These are phyloP conservation scores for Arachis stenosperma DNA, from an alignment of 306 rosid genomes.

Conservation along the genomic window DNA sequence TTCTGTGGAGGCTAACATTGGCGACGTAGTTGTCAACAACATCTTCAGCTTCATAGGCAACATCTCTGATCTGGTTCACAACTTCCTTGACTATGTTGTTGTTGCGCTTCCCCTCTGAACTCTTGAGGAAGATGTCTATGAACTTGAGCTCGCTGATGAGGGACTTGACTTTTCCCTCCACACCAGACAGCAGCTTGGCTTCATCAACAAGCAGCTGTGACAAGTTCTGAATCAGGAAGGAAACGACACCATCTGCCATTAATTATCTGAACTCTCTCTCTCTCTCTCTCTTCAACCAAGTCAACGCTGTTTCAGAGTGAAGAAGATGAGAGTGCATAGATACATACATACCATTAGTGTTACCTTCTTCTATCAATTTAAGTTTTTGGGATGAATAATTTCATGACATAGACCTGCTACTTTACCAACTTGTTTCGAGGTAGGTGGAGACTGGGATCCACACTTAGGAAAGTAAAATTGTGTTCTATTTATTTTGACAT, in stretches of 20 bases:
- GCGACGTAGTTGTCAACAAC: slow-evolving; percentile 16
- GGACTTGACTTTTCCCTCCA: not conserved
- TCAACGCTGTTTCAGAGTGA: no score
- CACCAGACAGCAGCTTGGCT: not conserved
- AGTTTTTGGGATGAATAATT: no score
- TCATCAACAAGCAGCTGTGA: slow-evolving; percentile 10
- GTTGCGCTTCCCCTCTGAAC: slow-evolving; percentile 10
- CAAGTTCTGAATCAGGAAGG: slow-evolving; percentile 18
- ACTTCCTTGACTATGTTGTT: not conserved
- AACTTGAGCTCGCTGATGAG: not conserved
- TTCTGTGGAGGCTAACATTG: not conserved
- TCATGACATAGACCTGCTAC: no score
- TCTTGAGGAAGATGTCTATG: slow-evolving; percentile 13
- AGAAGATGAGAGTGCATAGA: no score
- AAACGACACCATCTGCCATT: slow-evolving; percentile 35
- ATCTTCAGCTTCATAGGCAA: slow-evolving; percentile 24
- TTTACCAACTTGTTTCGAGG: no score
- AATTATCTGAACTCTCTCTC: no score
- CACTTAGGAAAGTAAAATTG: no score
- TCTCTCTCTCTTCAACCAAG: no score
- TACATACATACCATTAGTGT: no score
- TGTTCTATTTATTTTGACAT: no score
- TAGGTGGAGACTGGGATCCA: no score
- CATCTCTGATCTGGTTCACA: slow-evolving; percentile 31
- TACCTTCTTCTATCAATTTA: no score